These are phyloP conservation scores for Lentinula lateritia DNA, from an alignment of 768 basidiomycete species.

Conservation along the genomic window DNA sequence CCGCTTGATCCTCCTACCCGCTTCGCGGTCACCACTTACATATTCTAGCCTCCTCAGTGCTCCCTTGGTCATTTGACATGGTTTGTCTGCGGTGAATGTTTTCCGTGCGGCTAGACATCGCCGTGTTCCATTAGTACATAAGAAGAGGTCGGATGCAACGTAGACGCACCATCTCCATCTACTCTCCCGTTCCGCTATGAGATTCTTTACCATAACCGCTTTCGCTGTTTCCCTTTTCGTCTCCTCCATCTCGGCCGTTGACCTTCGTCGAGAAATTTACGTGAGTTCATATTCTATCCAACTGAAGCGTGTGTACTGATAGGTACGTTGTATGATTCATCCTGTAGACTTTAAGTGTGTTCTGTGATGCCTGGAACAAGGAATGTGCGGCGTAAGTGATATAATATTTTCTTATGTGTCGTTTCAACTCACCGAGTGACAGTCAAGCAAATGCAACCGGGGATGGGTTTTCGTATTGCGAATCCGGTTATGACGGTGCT, in stretches of 20 bases:
- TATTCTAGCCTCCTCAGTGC: no score
- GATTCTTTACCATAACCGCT: neutral
- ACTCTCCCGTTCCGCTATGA: neutral
- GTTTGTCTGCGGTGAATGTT: no score
- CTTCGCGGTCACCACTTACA: no score
- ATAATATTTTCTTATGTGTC: no score
- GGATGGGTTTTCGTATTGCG: neutral
- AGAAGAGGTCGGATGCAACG: neutral
- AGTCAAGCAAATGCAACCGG: neutral
- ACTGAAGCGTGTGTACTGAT: neutral
- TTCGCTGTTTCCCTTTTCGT: neutral
- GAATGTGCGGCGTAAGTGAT: neutral
- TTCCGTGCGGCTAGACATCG: neutral
- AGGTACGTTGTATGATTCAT: no score
- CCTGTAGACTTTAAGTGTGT: neutral
- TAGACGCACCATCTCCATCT: neutral
- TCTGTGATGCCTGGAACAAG: neutral
- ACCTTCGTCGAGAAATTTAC: neutral
- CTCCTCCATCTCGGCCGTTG: neutral
- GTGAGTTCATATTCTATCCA: neutral
- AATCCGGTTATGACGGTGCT: neutral
- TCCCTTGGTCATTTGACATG: no score
- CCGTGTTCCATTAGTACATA: neutral
- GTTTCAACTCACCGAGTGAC: neutral
- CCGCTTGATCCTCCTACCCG: no score